A percentile compares a stretch with the other conserved stretches of the same genome.
Conservation (phyloP, 345 rosid genomes). For the Nephelium lappaceum region DNA sequence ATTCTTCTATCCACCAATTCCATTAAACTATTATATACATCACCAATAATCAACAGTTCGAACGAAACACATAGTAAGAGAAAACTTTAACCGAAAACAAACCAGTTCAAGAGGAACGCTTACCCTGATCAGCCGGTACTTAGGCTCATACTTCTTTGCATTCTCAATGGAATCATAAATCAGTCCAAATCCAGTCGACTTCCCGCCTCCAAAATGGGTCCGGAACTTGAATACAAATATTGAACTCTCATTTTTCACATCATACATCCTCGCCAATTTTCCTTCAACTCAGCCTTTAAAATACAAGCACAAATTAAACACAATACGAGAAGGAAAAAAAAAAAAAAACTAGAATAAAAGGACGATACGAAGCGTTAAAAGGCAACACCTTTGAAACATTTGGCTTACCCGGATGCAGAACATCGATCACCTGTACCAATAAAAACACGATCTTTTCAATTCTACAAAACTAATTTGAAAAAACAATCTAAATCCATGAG, state of each 20-base stretch:
- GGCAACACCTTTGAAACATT: conserved; percentile 66
- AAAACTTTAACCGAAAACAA: not conserved
- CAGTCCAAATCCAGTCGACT: conserved; percentile 74
- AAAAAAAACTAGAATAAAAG: not conserved
- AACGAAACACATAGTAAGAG: not conserved
- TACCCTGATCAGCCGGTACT: conserved; percentile 77
- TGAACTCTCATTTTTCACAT: conserved; percentile 61
- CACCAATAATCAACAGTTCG: not conserved
- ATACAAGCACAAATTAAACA: not conserved
- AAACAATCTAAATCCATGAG: not conserved
- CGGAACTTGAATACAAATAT: conserved; percentile 76
- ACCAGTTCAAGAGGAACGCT: too few relatives aligned
- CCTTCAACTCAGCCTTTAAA: conserved; percentile 61
- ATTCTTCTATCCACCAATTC: not conserved
- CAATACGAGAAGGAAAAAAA: not conserved
- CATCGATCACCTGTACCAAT: conserved; percentile 57
- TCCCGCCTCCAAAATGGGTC: conserved; percentile 83
- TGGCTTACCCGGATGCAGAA: conserved; percentile 73
- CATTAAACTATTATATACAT: not conserved
- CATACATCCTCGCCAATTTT: conserved; percentile 59
- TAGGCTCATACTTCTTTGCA: conserved; percentile 76
- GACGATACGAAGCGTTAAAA: not conserved
- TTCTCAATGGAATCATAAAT: conserved; percentile 67
- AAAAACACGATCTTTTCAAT: not conserved
- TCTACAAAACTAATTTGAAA: not conserved